Evolutionary conservation across 2,329 filamentous ascomycete genomes (phyloP), one percentile per base, ranked within the genome.

Genomic region (Zymoseptoria tritici): DNA sequence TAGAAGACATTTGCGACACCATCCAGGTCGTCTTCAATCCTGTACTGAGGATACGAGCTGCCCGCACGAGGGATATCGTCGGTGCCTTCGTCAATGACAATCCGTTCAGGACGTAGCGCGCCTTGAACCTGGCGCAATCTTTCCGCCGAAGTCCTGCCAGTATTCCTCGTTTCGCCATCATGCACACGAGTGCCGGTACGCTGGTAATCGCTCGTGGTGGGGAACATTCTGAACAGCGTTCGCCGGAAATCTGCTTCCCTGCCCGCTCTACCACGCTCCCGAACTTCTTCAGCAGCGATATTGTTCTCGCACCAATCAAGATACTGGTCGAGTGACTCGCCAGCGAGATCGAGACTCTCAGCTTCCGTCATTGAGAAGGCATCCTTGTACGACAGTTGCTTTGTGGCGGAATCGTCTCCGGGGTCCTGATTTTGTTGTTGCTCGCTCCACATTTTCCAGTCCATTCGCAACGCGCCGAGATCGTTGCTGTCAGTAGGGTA

Each of bases 231-330:
- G 62, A 76, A 77, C 31, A 80, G 63, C 6, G 71, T 70, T 52
- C 70, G 69, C 36, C 73, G 69, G 62, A 78, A 78, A 26, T 78
- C 75, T 36, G 73, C 72, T 22, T 74, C 71, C 49, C 64, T 57
- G 21, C 64, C 67, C 59, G 66, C 63, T 21, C 69, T 66, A 13
- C 69, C 71, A 9, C 70, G 67, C 31, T 74, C 71, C 11, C 72
- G 67, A 16, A 73, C 67, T 56, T 74, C 72, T 58, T 81, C 77
- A 62, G 79, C 77, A 52, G 84, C 73, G 78, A 85, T 89, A 52
- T 81, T 87, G 59, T 80, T 79, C 69, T 89, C 85, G 70, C 89
- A 92, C 85, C 88, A 94, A 72, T 90, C 84, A 73, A 95, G 79
- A 68, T 91, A 93, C 60, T 88, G 82, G 67, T 92, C 88, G 46